Base-by-base conservation (phyloP, 768 basidiomycete species). In the Hebeloma cylindrosporum region DNA sequence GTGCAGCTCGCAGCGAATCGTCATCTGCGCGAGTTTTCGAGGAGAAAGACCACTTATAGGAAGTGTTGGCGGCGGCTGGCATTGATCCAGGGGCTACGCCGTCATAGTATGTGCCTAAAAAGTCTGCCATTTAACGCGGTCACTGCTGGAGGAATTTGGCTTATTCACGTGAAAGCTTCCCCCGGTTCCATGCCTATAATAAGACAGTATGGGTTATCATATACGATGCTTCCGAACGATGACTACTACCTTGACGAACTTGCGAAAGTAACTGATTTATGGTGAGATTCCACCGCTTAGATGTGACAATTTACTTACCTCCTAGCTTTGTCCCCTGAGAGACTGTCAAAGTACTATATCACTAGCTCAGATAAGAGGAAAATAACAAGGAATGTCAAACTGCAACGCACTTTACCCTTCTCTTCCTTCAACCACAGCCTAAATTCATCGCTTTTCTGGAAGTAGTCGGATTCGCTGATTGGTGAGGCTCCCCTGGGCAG, bases 21-120 rank as follows among this genome's bases (percentile, higher is more conserved):
- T 62, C 64, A 26, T 91, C 86, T 0, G 72, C 74, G n/a, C 72
- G 70, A 14, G 78, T 78, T 45, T 88, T 87, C 14, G 80, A 77
- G 2, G 85, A 82, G 58, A 94, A 93, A 0, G 80, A 79, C 92
- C 92, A 94, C 67, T 88, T 92, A 66, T 91, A 93, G 0, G 77
- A 80, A 4, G 93, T 94, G 46, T 87, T 82, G 34, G 78, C 71
- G 25, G 80, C 82, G 2, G 88, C 80, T 5, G 78, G 58, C 25
- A 78, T 69, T 2, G 70, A 65, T 2, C 76, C 70, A 8, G 78
- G 69, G 50, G 77, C 79, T 48, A 87, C 71, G 13, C 82, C 83
- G 14, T 75, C 67, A 54, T 92, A 68, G 40, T 60, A 62, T 40
- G 64, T 63, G 18, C 47, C 61, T 64, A n/a, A n/a, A 37, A 10